Percentiles rank a stretch among this genome's conserved stretches.
Conservation (phyloP, 1,284 basidiomycete species). For the Apiotrichum siamense region DNA sequence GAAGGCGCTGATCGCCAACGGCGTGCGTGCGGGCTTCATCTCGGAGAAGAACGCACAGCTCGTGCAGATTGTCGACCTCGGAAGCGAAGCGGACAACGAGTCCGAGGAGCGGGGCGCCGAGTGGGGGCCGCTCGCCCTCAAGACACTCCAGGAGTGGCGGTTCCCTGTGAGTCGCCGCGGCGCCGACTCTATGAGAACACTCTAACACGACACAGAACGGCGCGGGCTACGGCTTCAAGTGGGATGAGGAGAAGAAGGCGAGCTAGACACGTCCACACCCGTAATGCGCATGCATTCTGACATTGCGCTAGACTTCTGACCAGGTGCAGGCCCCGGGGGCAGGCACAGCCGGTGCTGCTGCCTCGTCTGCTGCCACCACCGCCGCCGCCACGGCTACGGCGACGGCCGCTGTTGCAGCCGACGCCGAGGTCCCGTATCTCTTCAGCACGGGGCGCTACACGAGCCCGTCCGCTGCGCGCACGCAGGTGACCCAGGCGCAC, state of each 20-base stretch:
- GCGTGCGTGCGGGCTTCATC: slow-evolving; percentile 71
- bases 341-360: not conserved
- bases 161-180: slow-evolving; percentile 31
- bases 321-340: too few relatives aligned
- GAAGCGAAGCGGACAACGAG: slow-evolving; percentile 52
- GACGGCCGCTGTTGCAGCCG: not conserved
- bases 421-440: slow-evolving; percentile 12
- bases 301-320: not conserved
- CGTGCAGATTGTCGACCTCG: slow-evolving; percentile 64
- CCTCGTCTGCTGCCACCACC: not conserved
- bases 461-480: slow-evolving; percentile 4
- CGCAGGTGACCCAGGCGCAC: slow-evolving; percentile 3
- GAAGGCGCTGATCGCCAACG: slow-evolving; percentile 62
- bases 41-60: slow-evolving; percentile 56
- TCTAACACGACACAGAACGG: slow-evolving; percentile 23
- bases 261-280: not conserved
- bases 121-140: slow-evolving; percentile 68
- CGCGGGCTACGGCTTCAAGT: slow-evolving; percentile 38
- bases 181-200: not conserved
- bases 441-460: slow-evolving; percentile 41
- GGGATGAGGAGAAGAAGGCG: slow-evolving; percentile 20
- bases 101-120: slow-evolving; percentile 53
- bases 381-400: not conserved
- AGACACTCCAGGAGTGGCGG: slow-evolving; percentile 62
- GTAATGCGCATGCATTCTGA: slow-evolving; percentile 7